A percentile compares a stretch with the other conserved stretches of the same genome.
phyloP scores from a whole-genome alignment of 306 rosid genomes.

The Mimosa pudica region DNA sequence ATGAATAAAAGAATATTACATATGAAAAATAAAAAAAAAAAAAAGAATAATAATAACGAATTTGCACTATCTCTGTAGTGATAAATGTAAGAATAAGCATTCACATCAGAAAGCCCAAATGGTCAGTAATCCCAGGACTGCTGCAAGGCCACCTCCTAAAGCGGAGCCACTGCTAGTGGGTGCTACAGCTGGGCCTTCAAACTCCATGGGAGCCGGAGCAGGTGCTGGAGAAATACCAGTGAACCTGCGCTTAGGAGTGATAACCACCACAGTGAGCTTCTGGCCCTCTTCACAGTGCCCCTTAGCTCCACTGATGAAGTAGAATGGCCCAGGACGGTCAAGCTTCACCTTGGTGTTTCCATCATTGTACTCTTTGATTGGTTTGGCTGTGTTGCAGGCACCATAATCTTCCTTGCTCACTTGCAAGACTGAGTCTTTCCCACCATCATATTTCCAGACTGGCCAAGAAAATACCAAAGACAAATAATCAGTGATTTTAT shows the following conservation, averaged over 20 bases:
- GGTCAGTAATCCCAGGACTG: constrained; percentile 47
- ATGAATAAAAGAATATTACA: constrained; percentile 1
- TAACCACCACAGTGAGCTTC: constrained; percentile 70
- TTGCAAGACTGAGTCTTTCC: constrained; percentile 78
- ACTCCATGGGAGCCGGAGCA: constrained; percentile 53
- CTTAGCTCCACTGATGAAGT: constrained; percentile 79
- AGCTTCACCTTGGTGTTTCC: constrained; percentile 74
- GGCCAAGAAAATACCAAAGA: background rate
- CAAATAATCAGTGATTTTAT: constrained; percentile 8
- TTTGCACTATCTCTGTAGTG: background rate
- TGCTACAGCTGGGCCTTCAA: constrained; percentile 72
- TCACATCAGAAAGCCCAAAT: constrained; percentile 48
- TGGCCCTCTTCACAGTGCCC: constrained; percentile 86
- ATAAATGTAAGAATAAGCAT: background rate
- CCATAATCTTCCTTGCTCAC: constrained; percentile 65
- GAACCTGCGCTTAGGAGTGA: constrained; percentile 54
- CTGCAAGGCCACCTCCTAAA: constrained; percentile 43
- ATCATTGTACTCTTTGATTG: constrained; percentile 55
- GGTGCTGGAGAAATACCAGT: constrained; percentile 61
- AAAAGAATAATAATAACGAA: background rate
- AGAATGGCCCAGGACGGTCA: constrained; percentile 64
- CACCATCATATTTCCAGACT: constrained; percentile 80
- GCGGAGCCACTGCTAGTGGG: constrained; percentile 65
- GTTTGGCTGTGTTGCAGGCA: constrained; percentile 54
- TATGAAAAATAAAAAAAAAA: constrained; percentile 9